These are phyloP conservation scores for Fusarium pseudocircinatum DNA, from an alignment of 2,329 filamentous ascomycete genomes.

Conservation along the genomic window DNA sequence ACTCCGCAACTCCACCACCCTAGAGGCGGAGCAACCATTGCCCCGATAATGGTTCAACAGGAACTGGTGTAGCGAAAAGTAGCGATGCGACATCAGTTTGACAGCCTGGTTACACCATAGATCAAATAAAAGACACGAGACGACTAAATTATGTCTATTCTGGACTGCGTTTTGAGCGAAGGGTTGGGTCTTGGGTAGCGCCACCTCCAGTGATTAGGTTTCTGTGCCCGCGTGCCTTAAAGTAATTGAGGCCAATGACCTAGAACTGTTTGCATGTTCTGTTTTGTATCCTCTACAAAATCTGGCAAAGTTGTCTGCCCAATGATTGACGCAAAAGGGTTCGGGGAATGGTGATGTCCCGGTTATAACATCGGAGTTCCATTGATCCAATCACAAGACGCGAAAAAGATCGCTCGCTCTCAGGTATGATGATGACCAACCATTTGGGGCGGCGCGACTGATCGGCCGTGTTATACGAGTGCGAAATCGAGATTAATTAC, in stretches of 20 bases:
- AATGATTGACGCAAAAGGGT: not conserved
- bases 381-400: not conserved
- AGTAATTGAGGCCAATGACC: accelerated
- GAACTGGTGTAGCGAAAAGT: not conserved
- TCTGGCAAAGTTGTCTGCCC: not conserved
- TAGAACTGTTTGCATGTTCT: accelerated
- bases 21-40: not conserved
- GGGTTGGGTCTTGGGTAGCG: accelerated
- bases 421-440: not conserved
- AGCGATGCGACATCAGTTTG: not conserved
- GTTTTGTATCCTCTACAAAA: accelerated
- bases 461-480: not conserved
- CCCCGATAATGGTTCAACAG: not conserved
- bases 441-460: not conserved
- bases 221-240: accelerated
- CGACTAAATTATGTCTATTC: accelerated
- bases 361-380: too few relatives aligned
- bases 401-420: not conserved
- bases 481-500: not conserved
- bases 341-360: not conserved
- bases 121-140: not conserved
- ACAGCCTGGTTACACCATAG: not conserved
- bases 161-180: too few relatives aligned
- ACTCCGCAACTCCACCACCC: not conserved
- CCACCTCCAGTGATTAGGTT: accelerated